Evolutionary conservation across 2,329 filamentous ascomycete genomes (phyloP).

Genomic region (Hortaea werneckii): DNA sequence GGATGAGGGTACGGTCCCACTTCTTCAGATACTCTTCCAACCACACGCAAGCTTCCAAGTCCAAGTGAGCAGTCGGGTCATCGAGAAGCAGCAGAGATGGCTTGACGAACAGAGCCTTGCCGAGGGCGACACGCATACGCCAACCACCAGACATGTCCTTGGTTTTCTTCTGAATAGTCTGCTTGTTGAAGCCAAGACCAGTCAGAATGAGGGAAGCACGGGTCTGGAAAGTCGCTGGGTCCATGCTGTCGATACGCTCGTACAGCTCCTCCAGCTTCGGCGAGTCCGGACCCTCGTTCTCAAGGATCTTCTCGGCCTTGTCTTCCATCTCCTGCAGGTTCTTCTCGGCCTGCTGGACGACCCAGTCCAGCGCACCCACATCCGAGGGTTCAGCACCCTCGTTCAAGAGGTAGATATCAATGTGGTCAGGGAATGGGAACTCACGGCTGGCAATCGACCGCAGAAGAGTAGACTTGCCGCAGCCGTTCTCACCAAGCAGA

Average conservation of each 20-base stretch:
- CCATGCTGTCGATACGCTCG: slow-evolving; percentile 99
- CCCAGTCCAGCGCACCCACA: slow-evolving; percentile 89
- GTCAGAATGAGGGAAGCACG: slow-evolving; percentile 94
- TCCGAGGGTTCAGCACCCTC: slow-evolving; percentile 87
- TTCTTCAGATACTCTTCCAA: slow-evolving; percentile 99
- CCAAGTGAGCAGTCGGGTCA: slow-evolving; percentile 97
- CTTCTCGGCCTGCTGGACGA: slow-evolving; percentile 84
- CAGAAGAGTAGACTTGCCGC: slow-evolving; percentile 94
- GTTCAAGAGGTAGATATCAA: slow-evolving; percentile 98
- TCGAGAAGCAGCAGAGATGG: slow-evolving; percentile 91
- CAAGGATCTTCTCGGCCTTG: slow-evolving; percentile 78
- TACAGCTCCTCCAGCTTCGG: slow-evolving; percentile 88
- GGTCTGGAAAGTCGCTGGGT: slow-evolving; percentile 91
- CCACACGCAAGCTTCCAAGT: slow-evolving; percentile 99
- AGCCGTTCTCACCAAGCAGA: slow-evolving; percentile 95
- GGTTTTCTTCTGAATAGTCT: slow-evolving; percentile 96
- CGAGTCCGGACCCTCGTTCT: slow-evolving; percentile 84
- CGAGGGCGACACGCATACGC: slow-evolving; percentile 98
- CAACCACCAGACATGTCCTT: slow-evolving; percentile 99
- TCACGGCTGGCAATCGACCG: slow-evolving; percentile 91
- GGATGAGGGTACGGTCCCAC: slow-evolving; percentile 93
- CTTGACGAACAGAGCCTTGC: slow-evolving; percentile 96
- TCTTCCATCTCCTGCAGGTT: slow-evolving; percentile 87
- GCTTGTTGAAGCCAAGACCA: slow-evolving; percentile 98
- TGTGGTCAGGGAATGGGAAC: slow-evolving; percentile 87